Evolutionary conservation across 2,329 filamentous ascomycete species (phyloP).

Genomic region (Mycosphaerella arachidis): DNA sequence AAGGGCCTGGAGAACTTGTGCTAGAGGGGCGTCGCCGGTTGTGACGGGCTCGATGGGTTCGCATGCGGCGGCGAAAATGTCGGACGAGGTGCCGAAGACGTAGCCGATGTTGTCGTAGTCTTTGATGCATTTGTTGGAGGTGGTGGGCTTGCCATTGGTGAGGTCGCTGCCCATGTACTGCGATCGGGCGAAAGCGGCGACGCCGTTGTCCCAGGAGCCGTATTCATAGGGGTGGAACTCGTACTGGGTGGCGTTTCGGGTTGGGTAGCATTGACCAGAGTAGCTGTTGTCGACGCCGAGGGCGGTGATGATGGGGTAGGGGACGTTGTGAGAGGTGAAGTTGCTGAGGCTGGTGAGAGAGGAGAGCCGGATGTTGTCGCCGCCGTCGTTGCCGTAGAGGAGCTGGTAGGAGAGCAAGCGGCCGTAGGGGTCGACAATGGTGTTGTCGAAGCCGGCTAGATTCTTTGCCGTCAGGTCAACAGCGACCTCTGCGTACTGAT

Average conservation of each 20-base stretch:
- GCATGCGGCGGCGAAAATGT: constrained; percentile 39
- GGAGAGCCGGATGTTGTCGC: constrained; percentile 35
- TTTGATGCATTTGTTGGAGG: constrained; percentile 42
- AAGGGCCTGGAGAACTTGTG: constrained; percentile 21
- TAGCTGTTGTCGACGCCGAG: constrained; percentile 35
- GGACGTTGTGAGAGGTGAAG: constrained; percentile 39
- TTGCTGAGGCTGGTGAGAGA: constrained; percentile 34
- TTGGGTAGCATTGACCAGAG: constrained; percentile 36
- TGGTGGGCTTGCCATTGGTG: constrained; percentile 42
- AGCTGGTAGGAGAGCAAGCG: constrained; percentile 40
- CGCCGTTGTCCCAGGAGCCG: constrained; percentile 58
- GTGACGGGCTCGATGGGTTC: constrained; percentile 6
- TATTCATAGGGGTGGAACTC: constrained; percentile 65
- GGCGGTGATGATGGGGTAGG: constrained; percentile 45
- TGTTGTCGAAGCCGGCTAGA: constrained; percentile 37
- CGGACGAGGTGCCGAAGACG: constrained; percentile 43
- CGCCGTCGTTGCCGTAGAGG: constrained; percentile 36
- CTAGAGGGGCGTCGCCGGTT: not conserved
- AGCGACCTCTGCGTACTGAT: constrained; percentile 31
- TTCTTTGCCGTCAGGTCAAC: constrained; percentile 36
- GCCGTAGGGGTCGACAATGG: constrained; percentile 41
- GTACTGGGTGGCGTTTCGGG: constrained; percentile 55
- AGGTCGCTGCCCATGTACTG: constrained; percentile 59
- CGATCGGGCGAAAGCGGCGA: constrained; percentile 57
- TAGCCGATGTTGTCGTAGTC: constrained; percentile 49